Base-by-base conservation (phyloP, 2,329 filamentous ascomycete species). In the Talaromyces sp. region DNA sequence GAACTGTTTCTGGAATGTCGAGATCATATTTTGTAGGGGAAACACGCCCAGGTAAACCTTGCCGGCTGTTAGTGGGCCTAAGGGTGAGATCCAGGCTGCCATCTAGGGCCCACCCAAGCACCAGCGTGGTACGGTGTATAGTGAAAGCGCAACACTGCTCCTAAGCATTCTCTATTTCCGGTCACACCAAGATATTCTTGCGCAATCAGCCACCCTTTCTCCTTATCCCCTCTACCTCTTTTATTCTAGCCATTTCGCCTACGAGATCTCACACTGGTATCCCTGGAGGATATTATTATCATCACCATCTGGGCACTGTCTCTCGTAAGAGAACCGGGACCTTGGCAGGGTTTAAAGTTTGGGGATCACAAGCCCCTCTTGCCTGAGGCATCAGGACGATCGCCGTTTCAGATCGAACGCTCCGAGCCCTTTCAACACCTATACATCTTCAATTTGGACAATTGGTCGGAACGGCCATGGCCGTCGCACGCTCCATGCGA, bases 401-500 rank as follows among this genome's bases (percentile, higher is more conserved):
- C 45, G 29, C 33, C 53, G 49, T 54, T 54, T 53, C 53, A 53
- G 44, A 51, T 56, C 51, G 35, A 45, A 24, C 46, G 29, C 27
- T 16, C 22, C 16, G 20, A 11, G 27, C 30, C 37, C 40, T 42
- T 32, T 39, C 49, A 50, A 47, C 52, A 49, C 47, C 41, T 54
- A 33, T 51, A 41, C 47, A 52, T 41, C 55, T 48, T 32, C 49
- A 24, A 24, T 22, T 35, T 19, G 39, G 33, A 33, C 44, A 49
- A 49, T 55, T 42, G 54, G 61, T 46, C 56, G 55, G 49, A 54
- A 50, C 59, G 65, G 65, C 67, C 70, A 76, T 86, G 82, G 81
- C 80, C 65, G 75, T 81, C 63, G 70, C 80, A 69, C 89, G 90
- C 76, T 79, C 81, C 58, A 83, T 93, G 70, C 90, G 90, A 77